phyloP scores from a whole-genome alignment of 352 stramenopile species.

The Lagenidium giganteum region DNA sequence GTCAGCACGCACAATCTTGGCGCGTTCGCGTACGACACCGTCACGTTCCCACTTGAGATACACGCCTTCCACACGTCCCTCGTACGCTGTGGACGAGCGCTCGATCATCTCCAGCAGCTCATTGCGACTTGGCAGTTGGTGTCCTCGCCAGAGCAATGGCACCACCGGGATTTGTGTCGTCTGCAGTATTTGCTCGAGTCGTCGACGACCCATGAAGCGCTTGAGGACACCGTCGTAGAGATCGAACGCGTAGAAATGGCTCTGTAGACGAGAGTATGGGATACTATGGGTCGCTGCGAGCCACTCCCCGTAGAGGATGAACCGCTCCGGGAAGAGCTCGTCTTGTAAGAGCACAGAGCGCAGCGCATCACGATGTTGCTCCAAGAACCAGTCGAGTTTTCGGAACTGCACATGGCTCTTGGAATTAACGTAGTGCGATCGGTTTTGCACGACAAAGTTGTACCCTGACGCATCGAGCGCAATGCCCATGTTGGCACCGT shows the following conservation, averaged over 20 bases:
- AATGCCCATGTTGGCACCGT: constrained; percentile 83
- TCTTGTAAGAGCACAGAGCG: constrained; percentile 38
- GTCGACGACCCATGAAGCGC: constrained; percentile 6
- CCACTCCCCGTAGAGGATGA: constrained; percentile 83
- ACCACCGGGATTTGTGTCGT: constrained; percentile 28
- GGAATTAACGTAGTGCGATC: constrained; percentile 59
- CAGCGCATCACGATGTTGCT: constrained; percentile 30
- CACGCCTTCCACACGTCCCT: constrained; percentile 41
- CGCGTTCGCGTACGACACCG: constrained; percentile 34
- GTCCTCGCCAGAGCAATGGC: constrained; percentile 34
- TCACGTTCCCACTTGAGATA: constrained; percentile 54
- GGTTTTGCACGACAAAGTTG: constrained; percentile 68
- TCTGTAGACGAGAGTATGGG: constrained; percentile 56
- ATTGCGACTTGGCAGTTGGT: constrained; percentile 17
- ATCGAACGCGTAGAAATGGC: constrained; percentile 78
- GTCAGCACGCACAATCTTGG: constrained; percentile 61
- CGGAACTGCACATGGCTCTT: constrained; percentile 63
- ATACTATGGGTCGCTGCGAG: constrained; percentile 76
- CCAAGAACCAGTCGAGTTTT: constrained; percentile 54
- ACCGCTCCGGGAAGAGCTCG: constrained; percentile 49
- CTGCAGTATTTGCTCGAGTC: constrained; percentile 16
- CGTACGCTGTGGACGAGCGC: constrained; percentile 32
- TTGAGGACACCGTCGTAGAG: constrained; percentile 56
- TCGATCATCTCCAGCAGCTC: constrained; percentile 35
- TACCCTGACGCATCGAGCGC: constrained; percentile 40